Evolutionary conservation across 2,329 filamentous ascomycete genomes (phyloP), one percentile per base, ranked within the genome.

Genomic region (Domatiomyces globalis): DNA sequence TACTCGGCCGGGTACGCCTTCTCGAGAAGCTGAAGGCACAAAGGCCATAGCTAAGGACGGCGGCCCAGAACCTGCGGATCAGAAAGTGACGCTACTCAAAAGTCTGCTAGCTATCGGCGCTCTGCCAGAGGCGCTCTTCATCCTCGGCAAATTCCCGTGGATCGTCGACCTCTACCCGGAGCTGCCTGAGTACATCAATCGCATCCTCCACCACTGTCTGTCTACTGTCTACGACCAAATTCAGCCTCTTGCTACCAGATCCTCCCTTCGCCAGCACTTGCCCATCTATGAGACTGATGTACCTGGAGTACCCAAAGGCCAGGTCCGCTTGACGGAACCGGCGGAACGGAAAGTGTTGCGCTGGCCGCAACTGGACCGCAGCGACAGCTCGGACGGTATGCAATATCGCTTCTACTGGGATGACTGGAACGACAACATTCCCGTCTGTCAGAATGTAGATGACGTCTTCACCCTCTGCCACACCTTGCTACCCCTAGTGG

Each of bases 381-480:
- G 76, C 56, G 86, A 92, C 62, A 80, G 80, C 22, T 82, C 81
- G 50, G 86, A 88, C 59, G 82, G 83, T 18, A 79, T 73, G 10
- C 75, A 85, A 49, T 96, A 95, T 65, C 80, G 85, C 33, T 96
- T 94, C 65, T 98, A 98, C 67, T 95, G 92, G 82, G 88, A 95
- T 53, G 92, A 96, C 60, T 98, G 92, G 92, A 77, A 82, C 2
- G 90, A 96, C 67, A 94, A 92, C 57, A 76, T 98, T 45, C 94
- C 92, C 0, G 71, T 95, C 18, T 98, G 92, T 63, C 89, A 94
- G 65, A 85, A 75, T 1, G 80, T 95, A 5, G 87, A 95, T 56
- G 92, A 98, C 63, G 77, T 98, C 12, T 92, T 96, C 66, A 81
- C 83, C 2, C 77, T 95, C 0, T 94, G 88, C 66, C 79, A 81